Base-by-base conservation (phyloP, 208 protist species). In the Leishmania lainsoni region DNA sequence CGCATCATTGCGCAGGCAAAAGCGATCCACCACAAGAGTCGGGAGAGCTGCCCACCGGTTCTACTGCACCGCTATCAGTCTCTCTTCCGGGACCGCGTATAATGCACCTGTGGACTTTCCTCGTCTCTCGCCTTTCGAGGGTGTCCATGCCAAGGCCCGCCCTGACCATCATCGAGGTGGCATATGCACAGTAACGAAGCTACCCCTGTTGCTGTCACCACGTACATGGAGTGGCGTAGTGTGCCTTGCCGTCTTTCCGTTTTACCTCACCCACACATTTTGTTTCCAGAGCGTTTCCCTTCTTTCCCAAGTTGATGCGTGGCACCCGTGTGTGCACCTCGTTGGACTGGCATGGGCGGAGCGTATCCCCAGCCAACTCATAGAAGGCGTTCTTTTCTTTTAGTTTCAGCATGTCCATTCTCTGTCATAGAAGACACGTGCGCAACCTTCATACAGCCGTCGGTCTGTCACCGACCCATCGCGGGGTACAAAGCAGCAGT, bases 61-160 rank as follows among this genome's bases (percentile, higher is more conserved):
- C 74, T 87, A 39, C 65, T 87, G 63, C 75, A 87, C 59, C 84
- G 84, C 17, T 87, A 87, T 49, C 84, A 84, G 45, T 32, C 77
- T 54, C 68, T 89, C 22, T 83, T 90, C 77, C 81, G 81, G 35
- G 70, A 80, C 8, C 29, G 71, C 17, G 51, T 20, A 14, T 76
- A 58, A 73, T 73, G 45, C 20, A 17, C 52, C 42, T 16, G 52
- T 49, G 35, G 26, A 16, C n/a, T 68, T 20, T 12, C 45, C 39
- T 20, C 58, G 12, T 49, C 42, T 49, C 58, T 59, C 35, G 32
- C 58, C 35, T 42, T 51, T 48, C 14, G n/a, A 5, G 16, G 26
- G 56, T 75, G 59, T 14, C 39, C 20, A 22, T 52, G 10, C 26
- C 14, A 48, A 9, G 48, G 49, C 16, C n/a, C 16, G 42, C 69